phyloP scores from a whole-genome alignment of 768 basidiomycete species.

The Serendipita sp. region DNA sequence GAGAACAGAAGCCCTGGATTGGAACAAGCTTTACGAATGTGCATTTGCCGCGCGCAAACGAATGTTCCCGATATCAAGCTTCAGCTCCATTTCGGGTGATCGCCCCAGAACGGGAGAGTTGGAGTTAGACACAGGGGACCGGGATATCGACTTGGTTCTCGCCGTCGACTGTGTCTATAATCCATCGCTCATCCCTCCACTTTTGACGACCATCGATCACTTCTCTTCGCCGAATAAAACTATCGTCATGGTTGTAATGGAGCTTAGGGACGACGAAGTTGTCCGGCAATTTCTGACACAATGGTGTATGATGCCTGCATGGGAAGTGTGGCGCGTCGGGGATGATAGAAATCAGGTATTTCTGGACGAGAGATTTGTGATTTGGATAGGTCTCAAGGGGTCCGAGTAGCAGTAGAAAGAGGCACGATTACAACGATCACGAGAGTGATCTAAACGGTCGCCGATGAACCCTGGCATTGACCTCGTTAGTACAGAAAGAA shows the following conservation, averaged over 20 bases:
- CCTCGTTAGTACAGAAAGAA: too few species aligned
- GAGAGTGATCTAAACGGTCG: too few species aligned
- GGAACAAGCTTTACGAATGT: slow-evolving; percentile 36
- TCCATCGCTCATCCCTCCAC: slow-evolving; percentile 47
- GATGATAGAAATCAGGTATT: slow-evolving; percentile 18
- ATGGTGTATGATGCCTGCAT: slow-evolving; percentile 38
- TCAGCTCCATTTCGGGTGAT: background rate
- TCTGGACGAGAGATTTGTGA: slow-evolving; percentile 35
- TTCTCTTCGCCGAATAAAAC: slow-evolving; percentile 29
- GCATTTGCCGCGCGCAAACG: slow-evolving; percentile 17
- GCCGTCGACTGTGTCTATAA: slow-evolving; percentile 70
- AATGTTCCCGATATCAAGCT: slow-evolving; percentile 12
- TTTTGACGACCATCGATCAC: slow-evolving; percentile 45
- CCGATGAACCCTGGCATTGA: too few species aligned
- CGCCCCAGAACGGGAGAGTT: background rate
- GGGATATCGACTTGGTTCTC: slow-evolving; percentile 38
- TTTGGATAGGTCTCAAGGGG: slow-evolving; percentile 41
- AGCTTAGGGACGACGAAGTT: slow-evolving; percentile 63
- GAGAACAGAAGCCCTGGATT: slow-evolving; percentile 43
- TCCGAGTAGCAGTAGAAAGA: background rate
- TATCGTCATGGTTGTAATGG: slow-evolving; percentile 46
- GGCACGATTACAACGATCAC: too few species aligned
- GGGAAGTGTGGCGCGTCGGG: slow-evolving; percentile 43
- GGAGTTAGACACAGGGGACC: background rate
- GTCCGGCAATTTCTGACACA: slow-evolving; percentile 48